Evolutionary conservation across 164 flowering plant species (phyloP), one percentile per base, ranked within the genome.

Genomic region (Euptelea pleiosperma): DNA sequence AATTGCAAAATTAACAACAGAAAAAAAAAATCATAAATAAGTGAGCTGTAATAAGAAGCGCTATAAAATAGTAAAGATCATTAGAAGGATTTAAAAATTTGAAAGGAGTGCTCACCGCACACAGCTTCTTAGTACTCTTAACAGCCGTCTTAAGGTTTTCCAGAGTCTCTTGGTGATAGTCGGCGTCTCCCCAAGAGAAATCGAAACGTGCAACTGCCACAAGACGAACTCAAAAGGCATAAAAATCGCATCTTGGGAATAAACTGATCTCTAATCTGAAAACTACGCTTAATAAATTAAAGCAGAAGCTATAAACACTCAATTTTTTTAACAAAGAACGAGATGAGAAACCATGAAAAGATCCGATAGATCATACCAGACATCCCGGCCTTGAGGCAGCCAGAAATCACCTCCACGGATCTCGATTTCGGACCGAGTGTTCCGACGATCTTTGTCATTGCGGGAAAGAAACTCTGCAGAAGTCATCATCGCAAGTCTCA

Each of bases 371-470:
- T 11, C 43, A 48, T 56, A 88, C 96, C 96, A 61, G 92, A 83
- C 96, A 88, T 85, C 55, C 93, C 93, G 26, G 93, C 89, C 8
- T 78, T 73, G 24, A 82, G 69, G 46, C 89, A 84, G 2, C 40
- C 75, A 40, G 83, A 74, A 28, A 86, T 79, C 21, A 70, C 69
- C 58, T 84, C 94, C 3, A 82, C 88, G 0, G 83, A 68, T 36
- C 79, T 77, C 3, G 90, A 84, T 51, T 75, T 80, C 9, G 81
- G 79, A 21, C 94, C 94, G 0, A 87, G 75, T 4, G 91, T 87
- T 19, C 94, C 91, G 0, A 87, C 84, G 24, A 87, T 81, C 74
- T 81, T 87, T 3, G 94, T 79, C 91, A 84, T 79, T 30, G 94
- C 82, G 15, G 94, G 82, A 46, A 80, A 86, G 58, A 80, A 75